These are phyloP conservation scores for Apiotrichum veenhuisii DNA, from an alignment of 1,284 basidiomycete species.

Conservation along the genomic window DNA sequence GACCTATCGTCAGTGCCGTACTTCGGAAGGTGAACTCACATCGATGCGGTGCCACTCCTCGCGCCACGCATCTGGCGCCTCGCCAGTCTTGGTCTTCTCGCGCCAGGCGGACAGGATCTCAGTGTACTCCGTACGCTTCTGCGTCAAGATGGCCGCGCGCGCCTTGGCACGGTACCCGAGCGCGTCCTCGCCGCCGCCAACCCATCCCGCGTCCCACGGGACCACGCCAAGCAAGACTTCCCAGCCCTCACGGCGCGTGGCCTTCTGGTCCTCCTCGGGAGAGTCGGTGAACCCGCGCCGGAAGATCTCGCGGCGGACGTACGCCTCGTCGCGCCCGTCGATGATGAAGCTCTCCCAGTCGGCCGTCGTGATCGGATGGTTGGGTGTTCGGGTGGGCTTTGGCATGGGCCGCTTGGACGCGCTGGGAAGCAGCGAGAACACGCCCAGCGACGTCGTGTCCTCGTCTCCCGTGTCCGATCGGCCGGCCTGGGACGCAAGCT, in stretches of 20 bases:
- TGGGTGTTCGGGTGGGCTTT: constrained; percentile 44
- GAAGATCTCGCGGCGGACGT: constrained; percentile 45
- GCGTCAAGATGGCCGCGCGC: constrained; percentile 56
- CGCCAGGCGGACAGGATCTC: constrained; percentile 73
- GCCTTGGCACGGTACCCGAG: constrained; percentile 41
- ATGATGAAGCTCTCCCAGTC: constrained; percentile 42
- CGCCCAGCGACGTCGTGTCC: constrained; percentile 73
- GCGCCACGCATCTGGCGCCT: constrained; percentile 41
- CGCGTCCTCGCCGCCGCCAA: constrained; percentile 25
- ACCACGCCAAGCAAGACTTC: constrained; percentile 82
- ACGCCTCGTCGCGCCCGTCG: constrained; percentile 41
- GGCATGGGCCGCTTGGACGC: constrained; percentile 37
- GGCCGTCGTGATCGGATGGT: constrained; percentile 39
- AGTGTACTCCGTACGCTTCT: constrained; percentile 66
- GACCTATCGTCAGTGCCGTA: constrained; percentile 58
- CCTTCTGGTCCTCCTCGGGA: constrained; percentile 67
- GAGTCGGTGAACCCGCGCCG: constrained; percentile 63
- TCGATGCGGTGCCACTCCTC: constrained; percentile 52
- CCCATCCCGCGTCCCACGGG: constrained; percentile 64
- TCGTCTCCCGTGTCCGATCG: constrained; percentile 17
- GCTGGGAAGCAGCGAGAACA: constrained; percentile 70
- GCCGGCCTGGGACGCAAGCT: constrained; percentile 52
- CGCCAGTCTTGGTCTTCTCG: constrained; percentile 29
- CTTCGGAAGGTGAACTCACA: constrained; percentile 29
- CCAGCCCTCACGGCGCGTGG: constrained; percentile 69